These are phyloP conservation scores for Purpureocillium takamizusanense DNA, from an alignment of 2,329 filamentous ascomycete genomes.

Conservation along the genomic window DNA sequence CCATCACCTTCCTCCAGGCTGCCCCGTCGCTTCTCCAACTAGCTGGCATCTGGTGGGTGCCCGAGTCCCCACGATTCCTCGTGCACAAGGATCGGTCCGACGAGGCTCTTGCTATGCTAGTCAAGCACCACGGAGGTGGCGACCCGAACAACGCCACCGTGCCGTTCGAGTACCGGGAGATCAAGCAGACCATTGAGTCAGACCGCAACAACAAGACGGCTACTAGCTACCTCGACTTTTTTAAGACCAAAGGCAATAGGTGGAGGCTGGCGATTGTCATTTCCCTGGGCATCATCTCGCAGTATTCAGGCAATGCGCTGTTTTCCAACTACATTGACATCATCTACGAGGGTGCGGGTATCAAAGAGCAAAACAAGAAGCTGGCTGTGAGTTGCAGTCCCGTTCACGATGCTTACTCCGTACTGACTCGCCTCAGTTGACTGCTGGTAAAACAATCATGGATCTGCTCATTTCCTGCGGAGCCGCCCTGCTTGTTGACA, in stretches of 20 bases:
- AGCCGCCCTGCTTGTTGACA: constrained; percentile 41
- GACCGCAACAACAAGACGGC: constrained; percentile 40
- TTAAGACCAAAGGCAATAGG: constrained; percentile 54
- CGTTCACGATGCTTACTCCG: too few relatives aligned
- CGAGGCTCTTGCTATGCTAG: constrained; percentile 51
- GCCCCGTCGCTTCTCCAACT: constrained; percentile 54
- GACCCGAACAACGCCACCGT: constrained; percentile 50
- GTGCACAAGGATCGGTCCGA: constrained; percentile 54
- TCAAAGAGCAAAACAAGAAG: constrained; percentile 46
- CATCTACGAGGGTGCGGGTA: constrained; percentile 53
- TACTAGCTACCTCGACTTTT: constrained; percentile 50
- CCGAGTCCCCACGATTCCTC: constrained; percentile 59
- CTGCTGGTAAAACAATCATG: constrained; percentile 50
- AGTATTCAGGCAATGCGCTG: constrained; percentile 59
- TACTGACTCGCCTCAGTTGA: constrained; percentile 15
- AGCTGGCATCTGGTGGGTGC: constrained; percentile 57
- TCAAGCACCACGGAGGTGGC: constrained; percentile 56
- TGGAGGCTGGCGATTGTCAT: constrained; percentile 54
- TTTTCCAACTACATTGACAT: constrained; percentile 59
- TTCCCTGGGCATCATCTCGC: constrained; percentile 56
- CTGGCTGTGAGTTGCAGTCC: constrained; percentile 30
- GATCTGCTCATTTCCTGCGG: constrained; percentile 47
- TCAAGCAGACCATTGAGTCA: constrained; percentile 51
- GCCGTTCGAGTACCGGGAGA: constrained; percentile 58
- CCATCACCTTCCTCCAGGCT: constrained; percentile 55